Conservation (phyloP, 2,329 filamentous ascomycete species). For the Xylaria arbuscula region DNA sequence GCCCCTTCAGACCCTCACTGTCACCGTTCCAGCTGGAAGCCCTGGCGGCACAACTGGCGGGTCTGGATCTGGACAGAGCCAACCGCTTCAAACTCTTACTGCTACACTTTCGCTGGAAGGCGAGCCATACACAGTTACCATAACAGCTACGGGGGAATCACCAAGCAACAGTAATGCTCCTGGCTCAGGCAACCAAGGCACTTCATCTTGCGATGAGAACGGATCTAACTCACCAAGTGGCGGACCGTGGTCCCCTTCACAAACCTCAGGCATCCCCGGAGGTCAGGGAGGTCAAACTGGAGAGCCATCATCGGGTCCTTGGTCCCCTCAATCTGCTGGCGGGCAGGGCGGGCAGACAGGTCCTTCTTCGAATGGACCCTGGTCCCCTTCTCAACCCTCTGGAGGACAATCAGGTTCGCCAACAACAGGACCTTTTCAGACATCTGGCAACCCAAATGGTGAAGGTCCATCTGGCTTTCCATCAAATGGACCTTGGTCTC, state of each 20-base stretch:
- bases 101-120: conserved; percentile 34
- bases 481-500: conserved; percentile 30
- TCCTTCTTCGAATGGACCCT: conserved; percentile 25
- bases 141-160: conserved; percentile 34
- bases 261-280: conserved; percentile 37
- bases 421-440: conserved; percentile 21
- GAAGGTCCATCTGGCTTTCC: conserved; percentile 18
- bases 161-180: conserved; percentile 30
- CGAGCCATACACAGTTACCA: conserved; percentile 35
- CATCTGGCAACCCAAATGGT: conserved; percentile 14
- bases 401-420: conserved; percentile 27
- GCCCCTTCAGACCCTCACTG: conserved; percentile 35
- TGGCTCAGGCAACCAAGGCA: conserved; percentile 29
- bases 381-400: conserved; percentile 25
- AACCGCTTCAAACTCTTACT: conserved; percentile 36
- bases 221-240: conserved; percentile 21
- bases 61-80: conserved; percentile 27
- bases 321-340: conserved; percentile 17
- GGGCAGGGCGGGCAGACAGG: conserved; percentile 17
- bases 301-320: conserved; percentile 26
- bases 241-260: conserved; percentile 30
- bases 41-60: conserved; percentile 9
- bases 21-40: conserved; percentile 24
- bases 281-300: conserved; percentile 28
- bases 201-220: conserved; percentile 36